These are phyloP conservation scores for Apiotrichum porosum DNA, from an alignment of 1,284 basidiomycete genomes.

Conservation along the genomic window DNA sequence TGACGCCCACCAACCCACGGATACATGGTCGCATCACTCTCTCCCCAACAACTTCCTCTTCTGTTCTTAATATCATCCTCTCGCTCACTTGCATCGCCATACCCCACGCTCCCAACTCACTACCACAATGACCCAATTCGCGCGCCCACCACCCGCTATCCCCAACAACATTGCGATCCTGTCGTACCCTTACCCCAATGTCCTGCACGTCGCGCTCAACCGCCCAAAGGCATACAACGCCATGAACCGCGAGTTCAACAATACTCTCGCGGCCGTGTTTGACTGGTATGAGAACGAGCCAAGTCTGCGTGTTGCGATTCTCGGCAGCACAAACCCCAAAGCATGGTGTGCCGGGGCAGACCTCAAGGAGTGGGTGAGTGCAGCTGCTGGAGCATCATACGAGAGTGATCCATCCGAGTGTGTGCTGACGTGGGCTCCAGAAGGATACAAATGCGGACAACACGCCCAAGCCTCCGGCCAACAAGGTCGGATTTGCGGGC, in stretches of 20 bases:
- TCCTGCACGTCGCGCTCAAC: conserved; percentile 18
- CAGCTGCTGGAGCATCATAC: background rate
- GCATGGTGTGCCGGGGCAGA: conserved; percentile 19
- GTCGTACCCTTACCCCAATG: conserved; percentile 10
- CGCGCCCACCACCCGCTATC: conserved; percentile 7
- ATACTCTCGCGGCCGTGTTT: conserved; percentile 8
- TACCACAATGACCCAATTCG: too few relatives aligned
- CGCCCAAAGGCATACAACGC: conserved; percentile 18
- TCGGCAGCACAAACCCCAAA: conserved; percentile 9
- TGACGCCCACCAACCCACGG: too few relatives aligned
- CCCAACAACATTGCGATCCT: conserved; percentile 11
- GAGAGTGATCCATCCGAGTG: too few relatives aligned
- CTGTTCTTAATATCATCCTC: too few relatives aligned
- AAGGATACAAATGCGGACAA: too few relatives aligned
- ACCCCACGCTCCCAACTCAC: too few relatives aligned
- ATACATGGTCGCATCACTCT: too few relatives aligned
- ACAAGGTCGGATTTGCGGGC: conserved; percentile 13
- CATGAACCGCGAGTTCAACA: conserved; percentile 12
- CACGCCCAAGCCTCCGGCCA: background rate
- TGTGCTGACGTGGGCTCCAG: background rate
- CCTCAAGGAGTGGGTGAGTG: conserved; percentile 15
- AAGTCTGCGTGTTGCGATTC: conserved; percentile 10
- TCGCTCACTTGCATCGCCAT: too few relatives aligned
- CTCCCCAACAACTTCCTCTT: too few relatives aligned
- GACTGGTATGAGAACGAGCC: conserved; percentile 20